Percentiles rank a stretch among this genome's conserved stretches.
Evolutionary conservation across 169 alveolate species (phyloP).

Genomic region (Blepharisma undulans): DNA sequence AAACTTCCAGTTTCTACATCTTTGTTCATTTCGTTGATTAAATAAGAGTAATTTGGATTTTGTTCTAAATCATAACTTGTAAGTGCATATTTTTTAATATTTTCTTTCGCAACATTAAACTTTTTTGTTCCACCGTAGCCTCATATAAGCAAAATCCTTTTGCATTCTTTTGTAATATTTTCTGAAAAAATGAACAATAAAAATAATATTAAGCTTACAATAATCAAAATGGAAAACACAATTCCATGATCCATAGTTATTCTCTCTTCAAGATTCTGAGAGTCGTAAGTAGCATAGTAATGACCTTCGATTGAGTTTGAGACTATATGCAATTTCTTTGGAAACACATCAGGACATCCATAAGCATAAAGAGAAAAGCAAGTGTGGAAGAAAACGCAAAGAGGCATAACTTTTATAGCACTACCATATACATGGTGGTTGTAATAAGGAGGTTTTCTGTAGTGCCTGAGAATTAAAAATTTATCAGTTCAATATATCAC

Average conservation of each 20-base stretch:
- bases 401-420: slow-evolving; percentile 29
- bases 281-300: neutral
- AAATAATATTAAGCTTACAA: neutral
- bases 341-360: slow-evolving; percentile 50
- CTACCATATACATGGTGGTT: slow-evolving; percentile 21
- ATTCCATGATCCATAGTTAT: neutral
- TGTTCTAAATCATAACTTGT: neutral
- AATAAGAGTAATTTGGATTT: slow-evolving; percentile 3
- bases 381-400: slow-evolving; percentile 35
- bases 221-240: neutral
- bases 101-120: neutral
- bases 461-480: slow-evolving; percentile 37
- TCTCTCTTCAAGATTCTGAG: neutral
- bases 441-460: slow-evolving; percentile 43
- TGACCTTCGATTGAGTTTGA: too few relatives aligned
- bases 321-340: neutral
- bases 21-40: slow-evolving; percentile 11
- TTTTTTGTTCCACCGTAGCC: neutral
- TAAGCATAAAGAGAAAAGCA: slow-evolving; percentile 44
- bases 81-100: neutral
- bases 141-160: neutral
- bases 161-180: neutral
- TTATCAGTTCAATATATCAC: slow-evolving; percentile 57
- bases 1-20: neutral
- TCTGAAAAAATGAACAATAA: neutral